Evolutionary conservation across 257 asterid species (phyloP), one percentile per base, ranked within the genome.

Genomic region (Cinchona pubescens): DNA sequence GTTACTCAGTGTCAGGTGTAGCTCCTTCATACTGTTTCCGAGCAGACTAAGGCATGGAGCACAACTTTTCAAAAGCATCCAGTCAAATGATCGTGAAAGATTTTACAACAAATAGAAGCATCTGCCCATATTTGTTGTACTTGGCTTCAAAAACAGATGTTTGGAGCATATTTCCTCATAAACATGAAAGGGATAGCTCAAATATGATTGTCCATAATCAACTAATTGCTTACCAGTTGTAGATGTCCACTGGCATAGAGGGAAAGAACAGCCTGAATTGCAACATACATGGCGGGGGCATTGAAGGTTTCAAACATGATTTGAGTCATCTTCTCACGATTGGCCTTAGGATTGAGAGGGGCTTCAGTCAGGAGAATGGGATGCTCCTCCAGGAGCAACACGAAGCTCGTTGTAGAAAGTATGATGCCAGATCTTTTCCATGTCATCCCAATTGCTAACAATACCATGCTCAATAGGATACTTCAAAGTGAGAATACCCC

Each of bases 341-440:
- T 87, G 37, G 91, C 91, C 87, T 87, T 87, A 56, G 91, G 91
- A 62, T 87, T 87, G 71, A 87, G 91, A 83, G 91, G 91, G 27
- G 91, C 91, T 82, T 87, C 89, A 9, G 90, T 86, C 3, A 86
- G 80, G 56, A 86, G 79, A 29, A 86, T 83, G 14, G 90, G 90
- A 69, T 86, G 90, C 75, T 86, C 90, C 77, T 86, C 90, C 90
- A 0, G 90, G 90, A 46, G 90, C 88, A 63, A 84, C 90, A 76
- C 90, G 87, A 43, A 84, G 90, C 62, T 86, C 87, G 9, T 86
- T 86, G 77, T 86, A 86, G 68, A 86, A 86, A 0, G 86, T 83
- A 29, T 86, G 87, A 77, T 86, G 89, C 89, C 87, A 86, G 69
- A 83, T 86, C 83, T 86, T 86, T 76, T 86, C 90, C 90, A 86